phyloP scores from a whole-genome alignment of 2,329 filamentous ascomycete species.

The Diaporthe sp. region DNA sequence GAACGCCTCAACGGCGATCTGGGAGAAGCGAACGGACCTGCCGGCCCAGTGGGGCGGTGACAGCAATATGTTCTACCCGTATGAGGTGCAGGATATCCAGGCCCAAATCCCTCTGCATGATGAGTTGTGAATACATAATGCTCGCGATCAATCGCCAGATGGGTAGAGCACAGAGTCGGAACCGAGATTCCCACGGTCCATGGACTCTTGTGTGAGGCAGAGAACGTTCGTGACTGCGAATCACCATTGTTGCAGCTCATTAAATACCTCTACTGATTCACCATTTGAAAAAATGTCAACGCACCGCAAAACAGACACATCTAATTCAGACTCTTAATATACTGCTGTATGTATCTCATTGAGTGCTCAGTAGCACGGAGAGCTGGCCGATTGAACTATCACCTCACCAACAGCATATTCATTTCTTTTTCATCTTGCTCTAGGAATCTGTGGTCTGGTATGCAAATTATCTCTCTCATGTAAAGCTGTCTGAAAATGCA shows the following conservation, averaged over 20 bases:
- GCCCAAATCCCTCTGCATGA: constrained; percentile 35
- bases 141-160: not conserved
- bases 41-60: constrained; percentile 37
- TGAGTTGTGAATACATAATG: constrained; percentile 10
- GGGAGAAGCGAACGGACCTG: constrained; percentile 37
- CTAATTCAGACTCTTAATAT: too few species aligned
- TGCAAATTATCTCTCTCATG: accelerated
- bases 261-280: too few species aligned
- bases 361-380: too few species aligned
- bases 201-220: too few species aligned
- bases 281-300: too few species aligned
- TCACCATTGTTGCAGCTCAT: too few species aligned
- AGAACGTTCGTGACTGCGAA: too few species aligned
- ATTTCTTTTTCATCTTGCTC: not conserved
- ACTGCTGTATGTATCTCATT: too few species aligned
- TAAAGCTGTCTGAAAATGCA: not conserved
- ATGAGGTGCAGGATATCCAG: constrained; percentile 34
- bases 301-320: too few species aligned
- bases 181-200: too few species aligned
- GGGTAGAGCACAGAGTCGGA: not conserved
- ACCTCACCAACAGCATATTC: not conserved
- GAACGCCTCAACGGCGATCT: constrained; percentile 25
- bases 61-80: constrained; percentile 33
- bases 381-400: too few species aligned
- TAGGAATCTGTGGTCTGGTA: not conserved